Conservation (phyloP, 768 basidiomycete genomes). For the Rhodotorula paludigena region DNA sequence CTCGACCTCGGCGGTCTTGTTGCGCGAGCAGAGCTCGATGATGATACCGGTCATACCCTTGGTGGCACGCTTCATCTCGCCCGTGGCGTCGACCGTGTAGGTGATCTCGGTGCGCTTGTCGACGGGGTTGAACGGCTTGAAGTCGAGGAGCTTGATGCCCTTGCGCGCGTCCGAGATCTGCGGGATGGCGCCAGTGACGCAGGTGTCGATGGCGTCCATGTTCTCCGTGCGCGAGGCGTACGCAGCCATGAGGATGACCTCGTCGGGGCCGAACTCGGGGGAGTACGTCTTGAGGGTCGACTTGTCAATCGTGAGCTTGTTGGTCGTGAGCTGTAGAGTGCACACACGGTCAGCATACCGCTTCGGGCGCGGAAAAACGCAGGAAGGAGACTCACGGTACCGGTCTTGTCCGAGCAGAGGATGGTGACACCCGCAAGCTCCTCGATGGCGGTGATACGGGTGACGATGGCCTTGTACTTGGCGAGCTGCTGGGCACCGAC, state of each 20-base stretch:
- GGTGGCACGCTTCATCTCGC: constrained; percentile 95
- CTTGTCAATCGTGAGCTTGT: constrained; percentile 97
- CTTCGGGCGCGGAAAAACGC: neutral
- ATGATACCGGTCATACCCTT: constrained; percentile 99
- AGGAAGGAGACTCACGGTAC: constrained; percentile 30
- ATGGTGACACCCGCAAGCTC: constrained; percentile 98
- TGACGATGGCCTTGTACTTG: constrained; percentile 99
- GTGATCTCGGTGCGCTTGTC: constrained; percentile 99
- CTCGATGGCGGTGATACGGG: constrained; percentile 98
- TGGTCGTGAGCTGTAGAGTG: constrained; percentile 70
- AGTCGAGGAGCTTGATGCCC: constrained; percentile 93
- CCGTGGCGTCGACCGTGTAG: constrained; percentile 87
- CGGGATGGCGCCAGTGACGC: constrained; percentile 70
- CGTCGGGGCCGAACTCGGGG: constrained; percentile 72
- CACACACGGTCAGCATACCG: neutral
- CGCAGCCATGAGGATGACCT: constrained; percentile 86
- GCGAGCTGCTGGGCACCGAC: constrained; percentile 98
- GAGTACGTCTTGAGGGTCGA: constrained; percentile 86
- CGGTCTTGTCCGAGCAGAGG: constrained; percentile 87
- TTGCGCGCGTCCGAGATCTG: constrained; percentile 70
- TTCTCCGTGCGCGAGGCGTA: constrained; percentile 98
- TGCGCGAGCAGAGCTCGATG: constrained; percentile 92
- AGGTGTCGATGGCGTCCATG: constrained; percentile 89
- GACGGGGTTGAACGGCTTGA: constrained; percentile 99
- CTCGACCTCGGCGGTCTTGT: constrained; percentile 92